phyloP scores from a whole-genome alignment of 371 early-diverging fungal species.

The Rhizopus arrhizus region DNA sequence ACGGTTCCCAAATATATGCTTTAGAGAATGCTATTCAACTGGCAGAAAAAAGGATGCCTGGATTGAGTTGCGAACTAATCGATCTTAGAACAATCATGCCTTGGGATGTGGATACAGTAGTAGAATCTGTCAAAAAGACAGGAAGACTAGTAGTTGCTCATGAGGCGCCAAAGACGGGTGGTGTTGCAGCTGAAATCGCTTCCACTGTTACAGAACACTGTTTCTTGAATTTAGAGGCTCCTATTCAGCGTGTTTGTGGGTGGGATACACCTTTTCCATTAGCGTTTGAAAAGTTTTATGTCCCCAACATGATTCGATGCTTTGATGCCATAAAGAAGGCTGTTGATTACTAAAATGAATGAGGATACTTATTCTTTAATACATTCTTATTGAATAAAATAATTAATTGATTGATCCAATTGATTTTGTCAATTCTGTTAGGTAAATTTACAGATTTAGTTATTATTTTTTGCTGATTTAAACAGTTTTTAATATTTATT shows the following conservation, averaged over 20 bases:
- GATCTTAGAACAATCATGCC: slow-evolving; percentile 92
- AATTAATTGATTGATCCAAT: too few species aligned
- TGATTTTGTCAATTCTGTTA: too few species aligned
- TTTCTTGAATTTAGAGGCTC: slow-evolving; percentile 83
- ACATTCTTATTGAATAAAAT: too few species aligned
- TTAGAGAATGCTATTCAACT: slow-evolving; percentile 89
- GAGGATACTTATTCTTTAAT: too few species aligned
- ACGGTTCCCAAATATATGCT: slow-evolving; percentile 93
- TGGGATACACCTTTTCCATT: slow-evolving; percentile 97
- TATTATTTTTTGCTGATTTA: too few species aligned
- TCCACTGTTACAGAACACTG: slow-evolving; percentile 88
- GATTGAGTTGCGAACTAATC: slow-evolving; percentile 91
- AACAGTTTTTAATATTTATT: too few species aligned
- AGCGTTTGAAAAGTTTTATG: slow-evolving; percentile 91
- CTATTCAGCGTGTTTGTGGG: slow-evolving; percentile 86
- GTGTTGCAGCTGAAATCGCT: slow-evolving; percentile 96
- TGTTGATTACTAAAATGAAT: slow-evolving; percentile 65
- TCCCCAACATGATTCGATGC: slow-evolving; percentile 86
- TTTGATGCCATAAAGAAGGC: slow-evolving; percentile 86
- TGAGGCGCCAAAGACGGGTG: slow-evolving; percentile 92
- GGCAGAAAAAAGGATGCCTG: slow-evolving; percentile 87
- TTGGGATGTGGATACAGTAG: slow-evolving; percentile 93
- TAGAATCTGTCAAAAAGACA: slow-evolving; percentile 93
- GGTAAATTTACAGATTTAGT: too few species aligned
- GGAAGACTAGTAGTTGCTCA: slow-evolving; percentile 94